These are phyloP conservation scores for Mycena kentingensis DNA, from an alignment of 768 basidiomycete genomes.

Conservation along the genomic window DNA sequence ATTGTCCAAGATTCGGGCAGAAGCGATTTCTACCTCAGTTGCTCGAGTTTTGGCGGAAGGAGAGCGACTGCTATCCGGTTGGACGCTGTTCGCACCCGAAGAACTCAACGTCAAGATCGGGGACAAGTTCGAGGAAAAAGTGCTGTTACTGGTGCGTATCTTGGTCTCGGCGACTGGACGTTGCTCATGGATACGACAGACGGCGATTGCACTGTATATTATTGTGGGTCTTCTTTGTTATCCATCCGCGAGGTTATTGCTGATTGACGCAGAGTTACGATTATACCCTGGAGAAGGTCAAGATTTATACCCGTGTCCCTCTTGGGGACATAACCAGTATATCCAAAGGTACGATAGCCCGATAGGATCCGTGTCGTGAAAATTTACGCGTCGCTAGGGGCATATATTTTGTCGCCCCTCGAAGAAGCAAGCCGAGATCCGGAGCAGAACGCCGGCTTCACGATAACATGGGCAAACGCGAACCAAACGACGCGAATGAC, in stretches of 20 bases:
- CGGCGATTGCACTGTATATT: slow-evolving; percentile 65
- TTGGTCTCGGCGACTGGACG: neutral
- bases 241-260: neutral
- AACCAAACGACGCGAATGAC: slow-evolving; percentile 75
- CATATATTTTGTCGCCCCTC: slow-evolving; percentile 91
- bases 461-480: slow-evolving; percentile 73
- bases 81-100: slow-evolving; percentile 90
- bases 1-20: slow-evolving; percentile 85
- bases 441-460: slow-evolving; percentile 85
- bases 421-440: slow-evolving; percentile 91
- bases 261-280: slow-evolving; percentile 74
- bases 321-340: slow-evolving; percentile 77
- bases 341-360: slow-evolving; percentile 61
- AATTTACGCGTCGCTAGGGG: slow-evolving; percentile 53
- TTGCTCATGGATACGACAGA: slow-evolving; percentile 26
- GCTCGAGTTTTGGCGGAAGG: slow-evolving; percentile 74
- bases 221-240: slow-evolving; percentile 54
- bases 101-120: slow-evolving; percentile 69
- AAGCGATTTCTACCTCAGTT: slow-evolving; percentile 89
- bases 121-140: slow-evolving; percentile 93
- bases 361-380: neutral
- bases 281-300: slow-evolving; percentile 90
- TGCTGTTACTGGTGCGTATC: slow-evolving; percentile 75
- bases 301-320: slow-evolving; percentile 86
- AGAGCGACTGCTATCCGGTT: slow-evolving; percentile 78